A percentile compares a stretch with the other conserved stretches of the same genome.
These are phyloP conservation scores for Xerocomus minutiporus DNA, from an alignment of 1,284 basidiomycete species.

Conservation along the genomic window DNA sequence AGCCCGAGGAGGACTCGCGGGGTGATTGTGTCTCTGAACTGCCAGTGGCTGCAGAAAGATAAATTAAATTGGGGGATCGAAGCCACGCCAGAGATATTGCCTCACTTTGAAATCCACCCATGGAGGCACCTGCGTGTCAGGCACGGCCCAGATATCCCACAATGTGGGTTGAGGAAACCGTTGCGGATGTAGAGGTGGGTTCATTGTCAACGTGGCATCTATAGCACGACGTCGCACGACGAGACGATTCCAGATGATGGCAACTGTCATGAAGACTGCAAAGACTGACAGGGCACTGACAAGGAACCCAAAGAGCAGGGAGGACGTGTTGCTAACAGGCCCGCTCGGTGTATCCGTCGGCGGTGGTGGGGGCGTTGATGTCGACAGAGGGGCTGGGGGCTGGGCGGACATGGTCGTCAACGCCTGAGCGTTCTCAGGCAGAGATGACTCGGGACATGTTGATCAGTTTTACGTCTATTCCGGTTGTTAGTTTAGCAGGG, in stretches of 20 bases:
- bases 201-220: constrained; percentile 17
- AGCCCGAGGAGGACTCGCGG: background rate
- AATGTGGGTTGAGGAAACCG: constrained; percentile 15
- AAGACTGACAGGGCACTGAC: constrained; percentile 29
- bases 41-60: constrained; percentile 25
- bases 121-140: background rate
- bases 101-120: constrained; percentile 27
- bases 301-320: constrained; percentile 32
- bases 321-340: constrained; percentile 17
- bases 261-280: constrained; percentile 29
- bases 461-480: constrained; percentile 6
- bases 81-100: background rate
- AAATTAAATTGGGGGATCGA: background rate
- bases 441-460: background rate
- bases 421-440: constrained; percentile 13
- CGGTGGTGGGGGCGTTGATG: constrained; percentile 3
- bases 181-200: background rate
- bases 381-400: background rate
- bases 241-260: constrained; percentile 32
- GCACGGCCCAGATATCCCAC: constrained; percentile 22
- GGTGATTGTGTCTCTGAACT: constrained; percentile 5
- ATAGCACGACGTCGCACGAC: constrained; percentile 27
- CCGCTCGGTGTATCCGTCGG: background rate
- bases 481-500: constrained; percentile 14
- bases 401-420: constrained; percentile 25